These are phyloP conservation scores for Crithidia fasciculata DNA, from an alignment of 208 protist species.

Conservation along the genomic window DNA sequence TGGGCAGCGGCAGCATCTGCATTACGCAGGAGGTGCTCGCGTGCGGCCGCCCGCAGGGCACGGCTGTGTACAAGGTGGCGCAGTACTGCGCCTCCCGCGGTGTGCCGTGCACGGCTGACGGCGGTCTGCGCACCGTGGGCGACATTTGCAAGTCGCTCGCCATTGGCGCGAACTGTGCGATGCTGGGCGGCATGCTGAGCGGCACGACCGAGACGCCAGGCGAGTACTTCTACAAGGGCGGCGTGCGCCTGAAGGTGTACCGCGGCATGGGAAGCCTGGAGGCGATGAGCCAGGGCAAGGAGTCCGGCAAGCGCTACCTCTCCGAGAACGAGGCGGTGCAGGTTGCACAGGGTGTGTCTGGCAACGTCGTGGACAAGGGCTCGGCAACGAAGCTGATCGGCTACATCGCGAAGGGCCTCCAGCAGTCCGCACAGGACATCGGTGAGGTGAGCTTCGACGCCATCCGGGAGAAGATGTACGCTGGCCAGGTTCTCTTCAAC, in stretches of 20 bases:
- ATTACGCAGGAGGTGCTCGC: conserved; percentile 97
- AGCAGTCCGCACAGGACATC: conserved; percentile 95
- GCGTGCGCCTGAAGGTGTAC: conserved; percentile 94
- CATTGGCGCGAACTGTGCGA: conserved; percentile 89
- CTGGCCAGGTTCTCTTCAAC: conserved; percentile 93
- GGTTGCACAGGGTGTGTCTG: conserved; percentile 94
- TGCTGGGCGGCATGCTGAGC: conserved; percentile 93
- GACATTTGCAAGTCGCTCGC: conserved; percentile 97
- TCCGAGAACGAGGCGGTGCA: conserved; percentile 91
- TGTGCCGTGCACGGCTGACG: conserved; percentile 95
- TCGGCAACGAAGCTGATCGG: conserved; percentile 80
- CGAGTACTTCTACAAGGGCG: conserved; percentile 94
- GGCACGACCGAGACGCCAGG: conserved; percentile 94
- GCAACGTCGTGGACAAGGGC: conserved; percentile 93
- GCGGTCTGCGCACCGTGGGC: conserved; percentile 93
- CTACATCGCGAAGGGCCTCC: conserved; percentile 92
- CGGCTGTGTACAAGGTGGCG: conserved; percentile 94
- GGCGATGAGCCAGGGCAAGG: conserved; percentile 93
- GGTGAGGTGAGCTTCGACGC: conserved; percentile 82
- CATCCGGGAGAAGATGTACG: conserved; percentile 88
- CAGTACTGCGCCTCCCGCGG: conserved; percentile 88
- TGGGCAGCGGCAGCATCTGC: conserved; percentile 98
- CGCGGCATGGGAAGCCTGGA: conserved; percentile 96
- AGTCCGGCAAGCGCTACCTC: conserved; percentile 90
- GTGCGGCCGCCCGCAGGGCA: conserved; percentile 96